A percentile compares a stretch with the other conserved stretches of the same genome.
These are phyloP conservation scores for Aphanocladium album DNA, from an alignment of 2,329 filamentous ascomycete species.

Conservation along the genomic window DNA sequence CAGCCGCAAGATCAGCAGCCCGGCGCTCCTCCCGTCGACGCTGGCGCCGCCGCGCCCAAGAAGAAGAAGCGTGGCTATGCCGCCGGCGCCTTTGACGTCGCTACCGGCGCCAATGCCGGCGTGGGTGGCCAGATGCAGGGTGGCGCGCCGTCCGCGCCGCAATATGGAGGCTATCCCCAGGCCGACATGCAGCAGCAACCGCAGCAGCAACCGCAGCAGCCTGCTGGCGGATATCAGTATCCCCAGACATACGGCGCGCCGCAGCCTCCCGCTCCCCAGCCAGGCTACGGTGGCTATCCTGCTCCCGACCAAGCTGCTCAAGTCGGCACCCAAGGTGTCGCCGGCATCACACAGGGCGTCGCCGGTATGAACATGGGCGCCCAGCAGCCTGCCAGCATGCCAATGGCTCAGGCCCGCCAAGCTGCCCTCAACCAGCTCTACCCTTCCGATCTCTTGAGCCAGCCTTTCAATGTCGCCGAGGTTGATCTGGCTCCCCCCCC, in stretches of 20 bases:
- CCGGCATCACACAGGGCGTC: slow-evolving; percentile 75
- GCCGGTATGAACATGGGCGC: slow-evolving; percentile 74
- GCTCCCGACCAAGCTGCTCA: slow-evolving; percentile 53
- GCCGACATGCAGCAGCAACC: slow-evolving; percentile 40
- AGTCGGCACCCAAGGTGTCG: slow-evolving; percentile 47
- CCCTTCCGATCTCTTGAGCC: slow-evolving; percentile 83
- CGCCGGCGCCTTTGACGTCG: slow-evolving; percentile 90
- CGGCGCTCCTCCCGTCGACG: slow-evolving; percentile 25
- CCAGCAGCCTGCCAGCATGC: slow-evolving; percentile 41
- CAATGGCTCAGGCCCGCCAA: slow-evolving; percentile 39
- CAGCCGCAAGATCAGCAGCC: slow-evolving; percentile 38
- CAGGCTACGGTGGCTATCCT: slow-evolving; percentile 58
- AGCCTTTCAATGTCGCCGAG: slow-evolving; percentile 91
- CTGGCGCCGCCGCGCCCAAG: slow-evolving; percentile 40
- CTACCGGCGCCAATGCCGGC: slow-evolving; percentile 74
- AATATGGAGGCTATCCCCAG: slow-evolving; percentile 58
- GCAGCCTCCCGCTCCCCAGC: slow-evolving; percentile 34
- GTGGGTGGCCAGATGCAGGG: slow-evolving; percentile 42
- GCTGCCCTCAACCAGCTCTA: slow-evolving; percentile 79
- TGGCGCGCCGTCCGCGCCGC: slow-evolving; percentile 37
- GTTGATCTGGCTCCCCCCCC: slow-evolving; percentile 86
- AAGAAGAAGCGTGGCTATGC: slow-evolving; percentile 97
- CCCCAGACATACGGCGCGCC: slow-evolving; percentile 40
- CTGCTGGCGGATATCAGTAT: slow-evolving; percentile 34
- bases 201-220: slow-evolving; percentile 26